Conservation (phyloP, 164 flowering plant species). For the Brasenia schreberi region DNA sequence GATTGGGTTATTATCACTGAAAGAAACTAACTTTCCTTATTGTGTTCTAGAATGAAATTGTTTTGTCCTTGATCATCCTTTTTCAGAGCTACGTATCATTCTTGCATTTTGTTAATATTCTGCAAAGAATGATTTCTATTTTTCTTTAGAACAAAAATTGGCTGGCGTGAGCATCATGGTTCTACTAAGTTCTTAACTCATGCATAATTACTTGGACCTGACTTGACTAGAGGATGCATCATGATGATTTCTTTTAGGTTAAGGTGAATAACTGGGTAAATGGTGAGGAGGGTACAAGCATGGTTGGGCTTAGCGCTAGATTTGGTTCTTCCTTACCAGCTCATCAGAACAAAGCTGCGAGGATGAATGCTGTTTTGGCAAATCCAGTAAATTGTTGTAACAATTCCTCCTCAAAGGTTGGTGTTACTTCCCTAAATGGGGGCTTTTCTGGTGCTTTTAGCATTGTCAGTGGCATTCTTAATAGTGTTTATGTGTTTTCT, state of each 20-base stretch:
- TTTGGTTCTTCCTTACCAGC: constrained; percentile 62
- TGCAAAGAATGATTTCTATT: no score
- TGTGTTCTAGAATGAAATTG: no score
- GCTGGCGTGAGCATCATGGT: background rate
- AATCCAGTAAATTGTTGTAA: constrained; percentile 50
- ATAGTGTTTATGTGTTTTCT: background rate
- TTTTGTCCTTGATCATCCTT: no score
- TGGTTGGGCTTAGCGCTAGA: constrained; percentile 49
- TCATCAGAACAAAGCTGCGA: constrained; percentile 19
- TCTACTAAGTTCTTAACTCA: background rate
- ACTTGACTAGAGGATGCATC: background rate
- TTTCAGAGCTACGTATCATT: no score
- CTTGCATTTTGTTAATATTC: no score
- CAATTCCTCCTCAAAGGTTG: constrained; percentile 45
- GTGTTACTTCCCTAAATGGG: background rate
- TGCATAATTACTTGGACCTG: background rate
- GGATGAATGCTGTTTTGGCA: constrained; percentile 34
- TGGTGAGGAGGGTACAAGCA: constrained; percentile 29
- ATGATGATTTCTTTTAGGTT: constrained; percentile 31
- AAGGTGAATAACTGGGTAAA: constrained; percentile 67
- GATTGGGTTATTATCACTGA: no score
- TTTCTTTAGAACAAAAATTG: no score
- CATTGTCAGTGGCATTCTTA: background rate
- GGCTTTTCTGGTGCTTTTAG: background rate
- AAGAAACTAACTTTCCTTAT: no score